These are phyloP conservation scores for Populus pruinosa DNA, from an alignment of 345 rosid genomes.

Conservation along the genomic window DNA sequence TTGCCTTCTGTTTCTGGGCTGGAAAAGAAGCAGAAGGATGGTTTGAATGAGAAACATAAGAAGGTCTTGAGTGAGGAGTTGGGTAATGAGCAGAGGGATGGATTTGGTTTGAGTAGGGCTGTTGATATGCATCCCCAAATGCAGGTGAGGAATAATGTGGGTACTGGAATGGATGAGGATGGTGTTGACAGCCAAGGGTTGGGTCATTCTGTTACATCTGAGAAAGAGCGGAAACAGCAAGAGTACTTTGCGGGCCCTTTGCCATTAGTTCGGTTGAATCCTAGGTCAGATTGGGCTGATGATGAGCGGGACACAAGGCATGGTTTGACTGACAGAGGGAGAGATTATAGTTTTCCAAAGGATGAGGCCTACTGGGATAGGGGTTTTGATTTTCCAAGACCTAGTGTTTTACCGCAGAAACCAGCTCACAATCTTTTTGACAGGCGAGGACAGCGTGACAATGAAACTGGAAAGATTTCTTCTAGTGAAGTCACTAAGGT, in stretches of 20 bases:
- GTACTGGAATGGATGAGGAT: conserved; percentile 39
- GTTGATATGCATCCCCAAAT: conserved; percentile 62
- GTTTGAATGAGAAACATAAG: conserved; percentile 61
- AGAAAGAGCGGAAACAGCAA: conserved; percentile 55
- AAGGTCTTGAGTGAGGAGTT: conserved; percentile 41
- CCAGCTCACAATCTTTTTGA: conserved; percentile 47
- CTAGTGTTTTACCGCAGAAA: conserved; percentile 57
- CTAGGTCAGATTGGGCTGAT: conserved; percentile 98
- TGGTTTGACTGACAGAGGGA: conserved; percentile 56
- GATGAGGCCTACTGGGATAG: conserved; percentile 70
- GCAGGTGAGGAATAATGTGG: conserved; percentile 40
- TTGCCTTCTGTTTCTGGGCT: conserved; percentile 49
- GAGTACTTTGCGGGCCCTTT: conserved; percentile 64
- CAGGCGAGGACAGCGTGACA: conserved; percentile 58
- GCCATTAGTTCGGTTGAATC: conserved; percentile 70
- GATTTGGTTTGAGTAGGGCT: conserved; percentile 33
- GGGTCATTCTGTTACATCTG: conserved; percentile 38
- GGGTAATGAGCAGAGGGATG: conserved; percentile 39
- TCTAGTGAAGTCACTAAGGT: conserved; percentile 53
- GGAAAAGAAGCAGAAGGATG: conserved; percentile 76
- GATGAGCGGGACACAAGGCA: conserved; percentile 96
- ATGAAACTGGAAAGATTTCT: conserved; percentile 56
- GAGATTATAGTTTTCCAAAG: conserved; percentile 57
- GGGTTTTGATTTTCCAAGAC: conserved; percentile 68
- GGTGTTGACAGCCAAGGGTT: conserved; percentile 29